Base-by-base conservation (phyloP, 2,329 filamentous ascomycete species). In the Alternaria dauci region DNA sequence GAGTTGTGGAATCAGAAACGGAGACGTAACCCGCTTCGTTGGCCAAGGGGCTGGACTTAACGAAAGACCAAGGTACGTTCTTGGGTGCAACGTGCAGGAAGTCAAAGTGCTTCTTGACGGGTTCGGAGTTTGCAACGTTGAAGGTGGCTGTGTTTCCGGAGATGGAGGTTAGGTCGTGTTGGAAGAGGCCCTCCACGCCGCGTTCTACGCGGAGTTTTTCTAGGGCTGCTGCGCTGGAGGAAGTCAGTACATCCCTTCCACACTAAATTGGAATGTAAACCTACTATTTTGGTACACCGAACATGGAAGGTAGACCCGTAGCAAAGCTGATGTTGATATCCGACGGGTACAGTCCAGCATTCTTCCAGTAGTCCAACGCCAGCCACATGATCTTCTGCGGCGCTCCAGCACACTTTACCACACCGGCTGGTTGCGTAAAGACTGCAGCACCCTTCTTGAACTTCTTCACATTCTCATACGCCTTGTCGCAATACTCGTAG, bases 321-420 rank as follows among this genome's bases (percentile, higher is more conserved):
- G 78, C 78, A 58, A 80, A 80, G 48, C 69, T 66, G 58, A 80
- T 76, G 32, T 77, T 63, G 62, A 80, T 77, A 80, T 23, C 30
- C 53, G 18, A 68, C 56, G 38, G 70, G 71, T 79, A 80, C 2
- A 76, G 42, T 11, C 76, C 78, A 5, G 73, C 71, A 11, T 69
- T 66, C 58, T 72, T 76, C 78, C 78, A 80, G 55, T 75, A 67
- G 41, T 80, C 78, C 59, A 74, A 66, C 1, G 77, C 78, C n/a
- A 80, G 73, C 78, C 78, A 80, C 78, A 80, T 80, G 47, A 78
- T 71, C 53, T 80, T 80, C 54, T 80, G 78, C 1, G 78, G 78
- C 4, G 74, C 78, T 42, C 78, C 78, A 8, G 77, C 78, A 52
- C 78, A 80, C 59, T 80, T 80, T 38, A 80, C 69, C 2, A 77